Evolutionary conservation across 2,329 filamentous ascomycete species (phyloP), one percentile per base, ranked within the genome.

Genomic region (Phaeosphaeria sp.): DNA sequence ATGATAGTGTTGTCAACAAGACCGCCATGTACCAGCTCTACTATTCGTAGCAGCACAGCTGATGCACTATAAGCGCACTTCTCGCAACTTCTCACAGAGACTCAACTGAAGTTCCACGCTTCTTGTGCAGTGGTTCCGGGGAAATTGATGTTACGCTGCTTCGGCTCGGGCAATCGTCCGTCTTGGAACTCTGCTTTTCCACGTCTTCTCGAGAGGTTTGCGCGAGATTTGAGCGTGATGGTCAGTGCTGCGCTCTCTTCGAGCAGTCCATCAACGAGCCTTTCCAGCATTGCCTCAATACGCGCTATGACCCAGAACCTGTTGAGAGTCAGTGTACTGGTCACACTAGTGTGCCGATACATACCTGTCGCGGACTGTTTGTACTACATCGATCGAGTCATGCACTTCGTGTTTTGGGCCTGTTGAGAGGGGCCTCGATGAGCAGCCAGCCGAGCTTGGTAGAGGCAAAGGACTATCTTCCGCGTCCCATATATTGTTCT

Each of bases 251-350:
- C 74, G 46, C 75, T 75, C 46, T 80, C 76, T n/a, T 78, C 72
- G 9, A 87, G 72, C n/a, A 88, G 73, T 13, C 78, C 81, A 51
- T 86, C 82, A 7, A 82, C 63, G 49, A 88, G 81, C 0, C 67
- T 68, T 55, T 84, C 81, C 17, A 89, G 79, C 21, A 88, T 82
- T 5, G 77, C 73, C 66, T 89, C 86, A 43, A 89, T 85, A 54
- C 80, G 83, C 44, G 78, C 71, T 23, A 87, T 81, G 15, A 84
- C 79, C 66, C 76, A 72, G 13, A 62, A 23, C 41, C 73, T 77
- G 46, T 18, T 9, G 23, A 21, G 13, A 52, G 69, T 50, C 67
- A 61, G 30, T 23, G 25, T 4, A 7, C 30, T 10, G 42, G 15
- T 1, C 17, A 41, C 7, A 2, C 3, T 47, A 41, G 27, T n/a